Evolutionary conservation across 192 early-diverging fungal species (phyloP), one percentile per base, ranked within the genome.

Genomic region (Geranomyces variabilis): DNA sequence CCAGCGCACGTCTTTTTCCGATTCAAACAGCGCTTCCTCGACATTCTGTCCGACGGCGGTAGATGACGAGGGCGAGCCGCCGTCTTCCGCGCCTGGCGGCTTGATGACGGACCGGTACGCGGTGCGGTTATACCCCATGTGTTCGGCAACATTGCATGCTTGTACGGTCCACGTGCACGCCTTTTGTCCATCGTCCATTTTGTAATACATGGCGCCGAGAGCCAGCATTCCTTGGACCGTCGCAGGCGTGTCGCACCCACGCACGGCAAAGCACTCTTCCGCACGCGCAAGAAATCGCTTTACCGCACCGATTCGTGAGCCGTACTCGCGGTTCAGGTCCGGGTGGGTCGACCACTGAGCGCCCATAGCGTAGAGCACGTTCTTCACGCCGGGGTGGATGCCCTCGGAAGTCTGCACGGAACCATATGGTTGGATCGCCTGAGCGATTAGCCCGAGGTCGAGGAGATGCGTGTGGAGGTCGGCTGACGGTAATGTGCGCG

Each of bases 121-220:
- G 26, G 64, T 29, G 49, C 66, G 66, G 53, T 68, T 49, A 36
- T 68, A 68, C 13, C 28, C 24, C 33, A 30, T 56, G 29, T 49
- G 17, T 59, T 51, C 55, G 56, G 29, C 60, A 12, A 58, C 30
- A 31, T 60, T 70, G 68, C 55, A 58, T 8, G 55, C 68, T 22
- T 70, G 56, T 12, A 31, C 48, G 59, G 64, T 72, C 70, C 59
- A 64, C 31, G 47, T 46, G 43, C 70, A 72, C 1, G 61, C 70
- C 0, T 63, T 49, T 15, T n/a, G 45, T 30, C 62, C 60, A 36
- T 72, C 49, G 44, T 55, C 70, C 19, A 72, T 3, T 36, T 64
- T 43, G 30, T 53, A 72, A 29, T 51, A 31, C 31, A 72, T 17
- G 47, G 28, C 43, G 9, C 70, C 70, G 9, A 72, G 48, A n/a